phyloP scores from a whole-genome alignment of 768 basidiomycete genomes.

The Omphalotus guepiniiformis region DNA sequence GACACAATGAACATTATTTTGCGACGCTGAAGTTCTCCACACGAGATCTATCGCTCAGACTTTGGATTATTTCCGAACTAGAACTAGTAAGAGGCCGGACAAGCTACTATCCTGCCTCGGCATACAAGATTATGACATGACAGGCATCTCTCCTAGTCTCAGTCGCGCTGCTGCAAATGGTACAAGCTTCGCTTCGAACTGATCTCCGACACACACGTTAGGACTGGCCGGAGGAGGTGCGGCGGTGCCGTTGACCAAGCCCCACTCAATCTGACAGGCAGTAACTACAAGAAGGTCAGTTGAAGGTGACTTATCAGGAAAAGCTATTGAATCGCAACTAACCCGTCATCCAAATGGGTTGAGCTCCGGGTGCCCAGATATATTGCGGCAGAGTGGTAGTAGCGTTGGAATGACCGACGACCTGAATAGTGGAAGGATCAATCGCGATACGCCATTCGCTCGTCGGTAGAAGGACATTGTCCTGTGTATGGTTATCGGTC shows the following conservation, averaged over 20 bases:
- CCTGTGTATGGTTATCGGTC: conserved; percentile 36
- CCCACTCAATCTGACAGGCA: conserved; percentile 37
- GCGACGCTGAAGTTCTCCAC: no score
- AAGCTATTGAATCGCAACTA: not conserved
- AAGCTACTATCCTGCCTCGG: no score
- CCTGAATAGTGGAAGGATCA: conserved; percentile 30
- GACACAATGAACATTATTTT: no score
- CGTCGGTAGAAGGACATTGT: conserved; percentile 35
- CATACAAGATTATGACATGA: conserved; percentile 18
- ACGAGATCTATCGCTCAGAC: no score
- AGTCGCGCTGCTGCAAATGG: conserved; percentile 37
- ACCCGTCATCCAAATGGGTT: conserved; percentile 34
- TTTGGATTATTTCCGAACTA: no score
- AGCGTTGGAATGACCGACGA: conserved; percentile 26
- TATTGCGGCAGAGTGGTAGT: conserved; percentile 30
- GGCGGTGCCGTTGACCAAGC: conserved; percentile 26
- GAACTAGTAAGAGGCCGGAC: no score
- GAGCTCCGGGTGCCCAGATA: conserved; percentile 35
- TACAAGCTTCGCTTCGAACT: conserved; percentile 31
- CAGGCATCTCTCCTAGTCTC: conserved; percentile 37
- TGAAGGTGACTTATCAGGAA: not conserved
- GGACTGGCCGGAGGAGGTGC: conserved; percentile 33
- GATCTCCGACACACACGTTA: conserved; percentile 25
- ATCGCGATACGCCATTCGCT: conserved; percentile 36
- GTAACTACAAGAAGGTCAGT: conserved; percentile 14